Conservation (phyloP, 306 rosid genomes). For the Quercus ilex region DNA sequence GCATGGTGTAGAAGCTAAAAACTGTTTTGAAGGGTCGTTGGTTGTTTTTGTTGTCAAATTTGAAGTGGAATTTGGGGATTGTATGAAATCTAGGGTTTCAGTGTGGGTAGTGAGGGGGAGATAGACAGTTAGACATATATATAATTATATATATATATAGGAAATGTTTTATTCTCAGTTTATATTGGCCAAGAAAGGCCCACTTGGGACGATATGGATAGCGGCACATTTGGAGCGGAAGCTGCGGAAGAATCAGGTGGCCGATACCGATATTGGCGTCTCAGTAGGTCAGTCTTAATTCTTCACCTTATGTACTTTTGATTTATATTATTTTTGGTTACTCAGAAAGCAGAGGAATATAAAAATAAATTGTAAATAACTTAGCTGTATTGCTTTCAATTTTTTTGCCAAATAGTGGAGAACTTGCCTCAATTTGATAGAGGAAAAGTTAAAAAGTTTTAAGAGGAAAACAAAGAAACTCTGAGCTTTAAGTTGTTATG, state of each 20-base stretch:
- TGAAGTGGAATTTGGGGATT: background rate
- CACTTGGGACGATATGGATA: constrained; percentile 99
- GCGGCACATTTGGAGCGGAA: constrained; percentile 99
- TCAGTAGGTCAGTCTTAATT: constrained; percentile 78
- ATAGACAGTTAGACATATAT: background rate
- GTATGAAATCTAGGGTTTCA: constrained; percentile 24
- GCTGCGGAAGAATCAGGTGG: constrained; percentile 98
- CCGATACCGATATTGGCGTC: constrained; percentile 96
- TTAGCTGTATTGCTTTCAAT: background rate
- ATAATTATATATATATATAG: background rate
- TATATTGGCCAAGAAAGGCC: constrained; percentile 98
- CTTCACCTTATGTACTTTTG: background rate
- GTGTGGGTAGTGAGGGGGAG: constrained; percentile 23
- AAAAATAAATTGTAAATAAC: background rate
- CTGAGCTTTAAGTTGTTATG: background rate
- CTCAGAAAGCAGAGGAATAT: background rate
- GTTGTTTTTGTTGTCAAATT: background rate
- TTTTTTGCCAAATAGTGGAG: background rate
- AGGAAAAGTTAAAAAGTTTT: background rate
- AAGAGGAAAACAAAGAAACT: background rate
- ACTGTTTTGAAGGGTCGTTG: background rate
- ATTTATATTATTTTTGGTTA: background rate
- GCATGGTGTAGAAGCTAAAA: background rate
- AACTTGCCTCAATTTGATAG: background rate
- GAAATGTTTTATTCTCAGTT: constrained; percentile 97